Conservation (phyloP, 257 asterid species). For the Scutellaria barbata region DNA sequence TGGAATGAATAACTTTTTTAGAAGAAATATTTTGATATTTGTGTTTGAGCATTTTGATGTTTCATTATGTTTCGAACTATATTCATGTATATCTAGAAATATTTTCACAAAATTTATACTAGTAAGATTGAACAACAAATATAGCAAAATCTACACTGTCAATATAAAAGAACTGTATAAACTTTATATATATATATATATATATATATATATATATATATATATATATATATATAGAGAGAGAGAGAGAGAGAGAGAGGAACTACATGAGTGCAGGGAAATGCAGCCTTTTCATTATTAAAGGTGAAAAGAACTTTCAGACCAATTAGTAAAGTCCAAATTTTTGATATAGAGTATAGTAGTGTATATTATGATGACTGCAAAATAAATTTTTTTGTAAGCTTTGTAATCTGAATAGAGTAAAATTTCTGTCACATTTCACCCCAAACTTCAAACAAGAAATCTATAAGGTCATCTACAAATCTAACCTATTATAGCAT, state of each 20-base stretch:
- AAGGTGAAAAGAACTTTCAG: not conserved
- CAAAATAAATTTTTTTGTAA: slow-evolving; percentile 11
- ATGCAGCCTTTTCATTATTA: slow-evolving; percentile 34
- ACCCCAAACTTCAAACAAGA: not conserved
- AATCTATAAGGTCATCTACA: not conserved
- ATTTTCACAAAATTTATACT: too few species aligned
- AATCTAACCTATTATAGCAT: not conserved
- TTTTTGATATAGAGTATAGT: not conserved
- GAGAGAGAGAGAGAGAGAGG: not conserved
- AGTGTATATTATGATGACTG: not conserved
- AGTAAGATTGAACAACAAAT: too few species aligned
- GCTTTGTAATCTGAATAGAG: slow-evolving; percentile 41
- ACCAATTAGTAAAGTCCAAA: slow-evolving; percentile 11
- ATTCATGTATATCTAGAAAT: too few species aligned
- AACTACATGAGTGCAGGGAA: not conserved
- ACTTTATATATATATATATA: not conserved
- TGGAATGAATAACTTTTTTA: too few species aligned
- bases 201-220: not conserved
- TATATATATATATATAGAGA: not conserved
- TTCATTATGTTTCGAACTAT: too few species aligned
- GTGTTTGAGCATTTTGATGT: too few species aligned
- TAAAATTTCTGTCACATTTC: slow-evolving; percentile 7
- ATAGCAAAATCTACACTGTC: too few species aligned
- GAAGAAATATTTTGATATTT: too few species aligned
- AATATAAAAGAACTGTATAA: too few species aligned